phyloP scores from a whole-genome alignment of 192 early-diverging fungal species.

The Backusella tarrabulga region DNA sequence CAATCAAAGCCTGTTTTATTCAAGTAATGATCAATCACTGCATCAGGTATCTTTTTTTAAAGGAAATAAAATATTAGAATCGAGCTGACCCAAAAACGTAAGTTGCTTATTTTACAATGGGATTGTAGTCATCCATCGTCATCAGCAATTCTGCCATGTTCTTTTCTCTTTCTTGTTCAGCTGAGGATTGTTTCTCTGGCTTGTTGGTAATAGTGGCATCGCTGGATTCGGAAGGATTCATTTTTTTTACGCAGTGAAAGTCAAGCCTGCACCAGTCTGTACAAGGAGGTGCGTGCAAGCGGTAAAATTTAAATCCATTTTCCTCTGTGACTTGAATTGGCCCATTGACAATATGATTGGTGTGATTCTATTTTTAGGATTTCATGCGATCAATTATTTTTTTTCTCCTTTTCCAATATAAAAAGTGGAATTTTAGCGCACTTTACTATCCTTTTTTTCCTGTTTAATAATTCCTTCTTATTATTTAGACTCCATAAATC shows the following conservation, averaged over 20 bases:
- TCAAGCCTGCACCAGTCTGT: neutral
- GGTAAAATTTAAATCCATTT: neutral
- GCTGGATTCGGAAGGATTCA: neutral
- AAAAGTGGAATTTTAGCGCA: neutral
- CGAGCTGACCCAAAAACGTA: no score
- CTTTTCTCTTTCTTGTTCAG: slow-evolving; percentile 19
- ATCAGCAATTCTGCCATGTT: slow-evolving; percentile 73
- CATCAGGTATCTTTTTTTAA: slow-evolving; percentile 76
- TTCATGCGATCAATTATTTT: neutral
- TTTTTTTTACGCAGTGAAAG: neutral
- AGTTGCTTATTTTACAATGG: slow-evolving; percentile 56
- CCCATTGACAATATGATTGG: neutral
- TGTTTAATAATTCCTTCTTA: neutral
- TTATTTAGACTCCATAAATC: neutral
- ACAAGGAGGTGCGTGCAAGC: neutral
- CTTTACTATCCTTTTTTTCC: neutral
- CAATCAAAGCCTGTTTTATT: slow-evolving; percentile 74
- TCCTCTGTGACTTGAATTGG: neutral
- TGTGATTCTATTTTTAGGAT: neutral
- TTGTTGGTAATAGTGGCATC: neutral
- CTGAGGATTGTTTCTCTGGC: neutral
- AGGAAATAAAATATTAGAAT: neutral
- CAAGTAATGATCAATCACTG: slow-evolving; percentile 91
- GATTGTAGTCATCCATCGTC: slow-evolving; percentile 81
- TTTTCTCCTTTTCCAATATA: neutral